Evolutionary conservation across 495 filamentous ascomycete species (phyloP).

Genomic region (Penicillium dipodomyicola): DNA sequence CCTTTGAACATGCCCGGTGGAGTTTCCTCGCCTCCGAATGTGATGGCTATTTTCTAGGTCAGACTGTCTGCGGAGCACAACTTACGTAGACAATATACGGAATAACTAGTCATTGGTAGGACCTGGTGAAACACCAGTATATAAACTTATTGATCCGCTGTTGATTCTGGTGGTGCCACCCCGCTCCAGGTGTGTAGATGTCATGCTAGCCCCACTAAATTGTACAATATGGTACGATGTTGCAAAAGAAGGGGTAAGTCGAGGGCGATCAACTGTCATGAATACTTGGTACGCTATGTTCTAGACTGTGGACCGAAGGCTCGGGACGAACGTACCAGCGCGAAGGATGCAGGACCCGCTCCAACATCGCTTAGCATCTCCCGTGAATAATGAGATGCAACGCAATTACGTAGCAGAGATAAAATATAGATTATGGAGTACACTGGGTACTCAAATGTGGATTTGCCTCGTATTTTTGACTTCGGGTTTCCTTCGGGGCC

Average conservation of each 20-base stretch:
- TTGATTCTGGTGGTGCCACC: background rate
- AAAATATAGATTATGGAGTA: background rate
- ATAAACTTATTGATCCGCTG: background rate
- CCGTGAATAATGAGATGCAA: conserved; percentile 7
- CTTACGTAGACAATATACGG: background rate
- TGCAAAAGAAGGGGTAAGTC: background rate
- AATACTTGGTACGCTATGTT: background rate
- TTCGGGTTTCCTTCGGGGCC: background rate
- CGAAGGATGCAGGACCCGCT: background rate
- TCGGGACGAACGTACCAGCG: background rate
- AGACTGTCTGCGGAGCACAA: background rate
- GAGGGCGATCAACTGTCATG: background rate
- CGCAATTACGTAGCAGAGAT: background rate
- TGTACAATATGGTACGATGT: too few species aligned
- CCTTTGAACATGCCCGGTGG: conserved; percentile 55
- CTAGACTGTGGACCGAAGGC: background rate
- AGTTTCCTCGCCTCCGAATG: conserved; percentile 48
- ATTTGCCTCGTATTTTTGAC: conserved; percentile 11
- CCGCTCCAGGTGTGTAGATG: background rate
- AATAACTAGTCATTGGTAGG: background rate
- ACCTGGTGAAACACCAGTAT: background rate
- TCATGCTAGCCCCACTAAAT: background rate
- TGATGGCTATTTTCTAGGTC: conserved; percentile 45
- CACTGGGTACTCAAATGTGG: background rate
- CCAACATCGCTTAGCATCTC: background rate